Percentiles rank a stretch among this genome's conserved stretches.
phyloP scores from a whole-genome alignment of 2,329 filamentous ascomycete genomes.

The Pseudogymnoascus sp. region DNA sequence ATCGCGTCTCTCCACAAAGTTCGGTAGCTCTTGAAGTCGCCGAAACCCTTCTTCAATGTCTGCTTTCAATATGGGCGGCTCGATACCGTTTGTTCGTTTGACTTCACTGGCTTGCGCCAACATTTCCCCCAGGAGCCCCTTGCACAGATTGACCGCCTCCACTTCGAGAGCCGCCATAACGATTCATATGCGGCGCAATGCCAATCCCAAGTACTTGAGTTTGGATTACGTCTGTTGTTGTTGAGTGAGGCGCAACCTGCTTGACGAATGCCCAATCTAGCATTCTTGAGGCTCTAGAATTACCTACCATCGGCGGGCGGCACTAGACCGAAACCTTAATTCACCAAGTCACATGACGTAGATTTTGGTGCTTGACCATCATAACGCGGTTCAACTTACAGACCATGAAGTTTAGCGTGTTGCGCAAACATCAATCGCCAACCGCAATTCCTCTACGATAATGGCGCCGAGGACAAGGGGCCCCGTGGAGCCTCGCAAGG shows the following conservation, averaged over 20 bases:
- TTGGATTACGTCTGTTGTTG: background rate
- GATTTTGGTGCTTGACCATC: conserved; percentile 3
- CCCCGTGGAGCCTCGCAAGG: conserved; percentile 23
- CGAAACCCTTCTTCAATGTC: conserved; percentile 49
- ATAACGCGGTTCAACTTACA: conserved; percentile 7
- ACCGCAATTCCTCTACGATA: conserved; percentile 11
- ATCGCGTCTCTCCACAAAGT: conserved; percentile 21
- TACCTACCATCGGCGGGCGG: background rate
- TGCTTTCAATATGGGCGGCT: conserved; percentile 66
- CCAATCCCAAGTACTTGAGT: background rate
- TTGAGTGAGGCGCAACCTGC: background rate
- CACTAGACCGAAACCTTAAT: conserved; percentile 6
- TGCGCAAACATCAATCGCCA: conserved; percentile 9
- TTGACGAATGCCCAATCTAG: background rate
- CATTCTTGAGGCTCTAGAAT: conserved; percentile 8
- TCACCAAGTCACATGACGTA: conserved; percentile 10
- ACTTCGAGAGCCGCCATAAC: conserved; percentile 48
- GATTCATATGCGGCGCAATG: conserved; percentile 3
- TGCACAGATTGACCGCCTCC: conserved; percentile 46
- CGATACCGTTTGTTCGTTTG: conserved; percentile 56
- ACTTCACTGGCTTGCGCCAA: conserved; percentile 50
- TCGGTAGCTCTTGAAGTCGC: conserved; percentile 39
- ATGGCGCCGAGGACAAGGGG: conserved; percentile 28
- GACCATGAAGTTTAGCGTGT: conserved; percentile 3
- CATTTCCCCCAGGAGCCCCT: conserved; percentile 47